Evolutionary conservation across 2,329 filamentous ascomycete species (phyloP), one percentile per base, ranked within the genome.

Genomic region (Aspergillus sp.): DNA sequence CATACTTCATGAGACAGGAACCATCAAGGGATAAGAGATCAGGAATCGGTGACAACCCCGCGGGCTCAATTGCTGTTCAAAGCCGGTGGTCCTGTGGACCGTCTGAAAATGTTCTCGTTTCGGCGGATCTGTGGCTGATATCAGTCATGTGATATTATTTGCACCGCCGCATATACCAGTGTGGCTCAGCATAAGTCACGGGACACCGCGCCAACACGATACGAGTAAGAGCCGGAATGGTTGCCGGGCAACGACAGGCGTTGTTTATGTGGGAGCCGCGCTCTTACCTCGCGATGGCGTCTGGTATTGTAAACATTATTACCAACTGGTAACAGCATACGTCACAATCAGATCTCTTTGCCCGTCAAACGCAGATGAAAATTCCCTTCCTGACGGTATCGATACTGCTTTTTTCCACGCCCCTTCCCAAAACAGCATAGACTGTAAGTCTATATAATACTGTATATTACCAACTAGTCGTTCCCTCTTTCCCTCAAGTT

Each of bases 211-310:
- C 48, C 19, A 41, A 53, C 49, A 47, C 49, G 49, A 49, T 48
- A 47, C 45, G 37, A 32, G 46, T 15, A 47, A 43, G 46, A 49
- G 41, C 20, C 17, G 39, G 23, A 15, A 57, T 60, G 62, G 81
- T 84, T 84, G 79, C 78, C 58, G 66, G 56, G 77, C 62, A 65
- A 69, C 65, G 17, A 20, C 17, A 19, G 32, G 23, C 0, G 10
- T 52, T 56, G 51, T 63, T 60, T 58, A 54, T 35, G 12, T 9
- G 19, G 30, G 41, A 19, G 19, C 20, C 19, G 37, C 41, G 43
- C 47, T 52, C 51, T 49, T 41, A 30, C 12, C 20, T 49, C 53
- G 53, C 50, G 53, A 54, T 44, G 51, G 53, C 51, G 54, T 53
- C 46, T 52, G 37, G 10, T 37, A 43, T 30, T 53, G 52, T 59